phyloP scores from a whole-genome alignment of 163 green algal species.

The Smithsoniella earleae region DNA sequence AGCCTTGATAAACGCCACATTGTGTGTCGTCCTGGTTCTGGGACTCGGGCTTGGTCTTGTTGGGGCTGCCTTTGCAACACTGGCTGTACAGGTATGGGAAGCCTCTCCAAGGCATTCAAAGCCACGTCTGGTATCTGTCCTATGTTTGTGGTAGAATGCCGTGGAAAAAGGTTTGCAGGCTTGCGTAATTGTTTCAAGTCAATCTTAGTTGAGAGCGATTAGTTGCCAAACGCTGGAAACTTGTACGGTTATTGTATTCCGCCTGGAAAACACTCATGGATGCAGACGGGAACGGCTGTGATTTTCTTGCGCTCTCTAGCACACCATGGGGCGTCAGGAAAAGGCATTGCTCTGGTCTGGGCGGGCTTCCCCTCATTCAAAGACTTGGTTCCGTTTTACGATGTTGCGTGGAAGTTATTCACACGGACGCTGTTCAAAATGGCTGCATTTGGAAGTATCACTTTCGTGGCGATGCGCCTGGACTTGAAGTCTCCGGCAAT shows the following conservation, averaged over 20 bases:
- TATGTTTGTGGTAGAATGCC: no score
- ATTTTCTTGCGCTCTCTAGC: background rate
- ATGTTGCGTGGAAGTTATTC: slow-evolving; percentile 15
- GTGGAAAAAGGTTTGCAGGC: no score
- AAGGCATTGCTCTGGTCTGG: background rate
- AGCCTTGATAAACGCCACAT: background rate
- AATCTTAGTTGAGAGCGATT: no score
- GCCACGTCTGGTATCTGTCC: no score
- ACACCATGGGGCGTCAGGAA: background rate
- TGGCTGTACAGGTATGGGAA: slow-evolving; percentile 3
- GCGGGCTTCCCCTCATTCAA: background rate
- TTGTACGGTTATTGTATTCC: no score
- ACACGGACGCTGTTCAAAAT: slow-evolving; percentile 14
- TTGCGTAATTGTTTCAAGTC: no score
- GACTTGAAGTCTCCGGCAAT: background rate
- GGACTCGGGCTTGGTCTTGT: background rate
- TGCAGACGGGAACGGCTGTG: background rate
- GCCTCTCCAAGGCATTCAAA: no score
- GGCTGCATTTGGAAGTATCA: background rate
- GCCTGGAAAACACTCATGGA: no score
- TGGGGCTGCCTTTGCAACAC: background rate
- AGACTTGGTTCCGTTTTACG: background rate
- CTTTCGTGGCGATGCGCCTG: background rate
- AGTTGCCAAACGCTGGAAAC: no score
- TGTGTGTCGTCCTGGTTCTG: slow-evolving; percentile 3